phyloP scores from a whole-genome alignment of 495 filamentous ascomycete species.

The Penicillium silybi region DNA sequence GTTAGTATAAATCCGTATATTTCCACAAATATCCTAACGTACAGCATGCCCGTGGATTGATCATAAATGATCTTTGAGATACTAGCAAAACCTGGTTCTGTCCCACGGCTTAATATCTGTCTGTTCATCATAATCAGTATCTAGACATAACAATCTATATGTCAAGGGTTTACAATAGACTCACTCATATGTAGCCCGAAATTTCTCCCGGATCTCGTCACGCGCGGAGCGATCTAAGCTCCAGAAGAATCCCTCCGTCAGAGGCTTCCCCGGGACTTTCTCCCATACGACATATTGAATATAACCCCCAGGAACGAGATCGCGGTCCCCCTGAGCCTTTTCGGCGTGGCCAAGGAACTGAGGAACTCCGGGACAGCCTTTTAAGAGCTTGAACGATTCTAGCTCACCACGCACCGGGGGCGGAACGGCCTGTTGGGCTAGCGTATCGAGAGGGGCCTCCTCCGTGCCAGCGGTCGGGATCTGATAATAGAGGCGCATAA shows the following conservation, averaged over 20 bases:
- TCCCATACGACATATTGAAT: conserved; percentile 17
- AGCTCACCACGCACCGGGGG: conserved; percentile 10
- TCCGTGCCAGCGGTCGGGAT: conserved; percentile 20
- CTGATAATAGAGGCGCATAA: conserved; percentile 18
- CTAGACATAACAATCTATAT: not conserved
- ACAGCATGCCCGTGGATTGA: conserved; percentile 12
- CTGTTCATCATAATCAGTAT: conserved; percentile 11
- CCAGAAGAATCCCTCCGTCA: conserved; percentile 19
- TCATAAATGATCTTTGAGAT: conserved; percentile 21
- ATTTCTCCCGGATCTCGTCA: conserved; percentile 10
- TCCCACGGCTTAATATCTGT: conserved; percentile 11
- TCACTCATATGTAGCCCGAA: conserved; percentile 14
- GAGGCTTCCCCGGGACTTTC: conserved; percentile 14
- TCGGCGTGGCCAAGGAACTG: conserved; percentile 11
- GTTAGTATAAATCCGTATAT: conserved; percentile 15
- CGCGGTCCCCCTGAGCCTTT: conserved; percentile 10
- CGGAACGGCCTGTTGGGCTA: conserved; percentile 4
- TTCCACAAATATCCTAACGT: conserved; percentile 2
- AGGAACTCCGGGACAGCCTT: conserved; percentile 11
- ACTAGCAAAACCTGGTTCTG: conserved; percentile 1
- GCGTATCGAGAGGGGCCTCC: conserved; percentile 9
- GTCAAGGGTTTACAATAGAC: conserved; percentile 6
- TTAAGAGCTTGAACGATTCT: conserved; percentile 7
- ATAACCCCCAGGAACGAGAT: conserved; percentile 15
- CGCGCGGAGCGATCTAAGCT: conserved; percentile 8